phyloP scores from a whole-genome alignment of 805 yeast genomes.

The Pichia scutulata region DNA sequence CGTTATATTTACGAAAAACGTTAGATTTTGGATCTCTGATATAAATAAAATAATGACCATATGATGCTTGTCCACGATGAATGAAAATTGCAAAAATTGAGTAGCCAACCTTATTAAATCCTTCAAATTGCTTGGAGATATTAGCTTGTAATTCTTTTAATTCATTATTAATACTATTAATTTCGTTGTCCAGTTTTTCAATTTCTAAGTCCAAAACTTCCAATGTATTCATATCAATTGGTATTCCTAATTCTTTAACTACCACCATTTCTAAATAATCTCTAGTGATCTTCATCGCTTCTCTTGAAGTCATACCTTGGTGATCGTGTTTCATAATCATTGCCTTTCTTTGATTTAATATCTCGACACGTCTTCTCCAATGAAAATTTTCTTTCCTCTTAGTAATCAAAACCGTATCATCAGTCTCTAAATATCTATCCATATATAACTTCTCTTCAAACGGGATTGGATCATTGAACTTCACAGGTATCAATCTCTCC shows the following conservation, averaged over 20 bases:
- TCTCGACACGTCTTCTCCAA: slow-evolving; percentile 52
- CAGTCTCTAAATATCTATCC: slow-evolving; percentile 80
- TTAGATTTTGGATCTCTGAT: slow-evolving; percentile 65
- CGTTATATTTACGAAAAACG: slow-evolving; percentile 84
- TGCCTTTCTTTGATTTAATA: slow-evolving; percentile 36
- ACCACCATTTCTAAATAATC: slow-evolving; percentile 44
- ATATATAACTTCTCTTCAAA: slow-evolving; percentile 71
- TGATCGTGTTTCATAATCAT: slow-evolving; percentile 40
- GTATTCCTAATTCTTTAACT: slow-evolving; percentile 27
- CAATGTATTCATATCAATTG: slow-evolving; percentile 41
- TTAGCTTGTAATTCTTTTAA: slow-evolving; percentile 38
- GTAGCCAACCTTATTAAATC: slow-evolving; percentile 61
- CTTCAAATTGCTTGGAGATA: slow-evolving; percentile 54
- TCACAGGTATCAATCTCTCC: slow-evolving; percentile 63
- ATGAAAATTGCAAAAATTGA: slow-evolving; percentile 86
- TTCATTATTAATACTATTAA: slow-evolving; percentile 31
- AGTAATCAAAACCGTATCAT: slow-evolving; percentile 42
- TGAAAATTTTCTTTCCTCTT: slow-evolving; percentile 50
- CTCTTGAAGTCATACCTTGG: slow-evolving; percentile 41
- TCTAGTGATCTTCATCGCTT: slow-evolving; percentile 47
- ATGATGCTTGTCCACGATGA: slow-evolving; percentile 92
- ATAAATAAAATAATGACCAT: slow-evolving; percentile 96
- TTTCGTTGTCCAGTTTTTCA: slow-evolving; percentile 37
- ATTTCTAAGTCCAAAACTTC: slow-evolving; percentile 41
- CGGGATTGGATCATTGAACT: slow-evolving; percentile 74